Evolutionary conservation across 805 yeast species (phyloP).

Genomic region (Ogataea angusta): DNA sequence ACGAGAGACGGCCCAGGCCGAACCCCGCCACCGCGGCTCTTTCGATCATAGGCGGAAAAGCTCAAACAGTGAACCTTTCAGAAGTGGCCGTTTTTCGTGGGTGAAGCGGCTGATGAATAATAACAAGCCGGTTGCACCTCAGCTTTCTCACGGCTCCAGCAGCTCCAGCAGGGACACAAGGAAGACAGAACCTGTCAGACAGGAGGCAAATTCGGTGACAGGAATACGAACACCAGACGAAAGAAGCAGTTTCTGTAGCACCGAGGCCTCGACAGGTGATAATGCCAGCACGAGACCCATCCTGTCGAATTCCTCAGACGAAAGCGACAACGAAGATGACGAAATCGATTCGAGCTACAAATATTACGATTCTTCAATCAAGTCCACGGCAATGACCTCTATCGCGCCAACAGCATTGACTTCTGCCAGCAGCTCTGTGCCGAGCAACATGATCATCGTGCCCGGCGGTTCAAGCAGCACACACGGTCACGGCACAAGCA

Average conservation of each 20-base stretch:
- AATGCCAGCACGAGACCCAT: constrained; percentile 49
- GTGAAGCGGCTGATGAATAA: constrained; percentile 34
- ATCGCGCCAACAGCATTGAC: constrained; percentile 38
- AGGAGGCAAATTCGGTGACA: not conserved
- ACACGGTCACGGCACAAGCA: constrained; percentile 6
- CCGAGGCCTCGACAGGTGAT: constrained; percentile 22
- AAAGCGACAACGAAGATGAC: constrained; percentile 18
- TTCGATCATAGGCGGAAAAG: constrained; percentile 8
- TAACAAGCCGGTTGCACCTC: constrained; percentile 13
- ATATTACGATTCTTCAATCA: constrained; percentile 28
- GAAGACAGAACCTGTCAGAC: not conserved
- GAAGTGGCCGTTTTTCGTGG: constrained; percentile 33
- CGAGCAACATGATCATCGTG: constrained; percentile 20
- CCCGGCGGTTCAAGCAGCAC: constrained; percentile 18
- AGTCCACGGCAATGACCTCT: constrained; percentile 49
- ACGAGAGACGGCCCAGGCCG: not conserved
- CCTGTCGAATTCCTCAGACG: constrained; percentile 41
- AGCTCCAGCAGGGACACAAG: not conserved
- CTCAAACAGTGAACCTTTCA: constrained; percentile 3
- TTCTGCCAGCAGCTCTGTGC: constrained; percentile 16
- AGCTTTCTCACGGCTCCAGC: not conserved
- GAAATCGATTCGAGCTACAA: constrained; percentile 16
- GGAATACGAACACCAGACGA: constrained; percentile 7
- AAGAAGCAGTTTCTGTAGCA: constrained; percentile 17
- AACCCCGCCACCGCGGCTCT: constrained; percentile 3